Percentiles rank a stretch among this genome's conserved stretches.
Evolutionary conservation across 176 grass and related monocot species (phyloP).

Genomic region (Aechmea fasciata): DNA sequence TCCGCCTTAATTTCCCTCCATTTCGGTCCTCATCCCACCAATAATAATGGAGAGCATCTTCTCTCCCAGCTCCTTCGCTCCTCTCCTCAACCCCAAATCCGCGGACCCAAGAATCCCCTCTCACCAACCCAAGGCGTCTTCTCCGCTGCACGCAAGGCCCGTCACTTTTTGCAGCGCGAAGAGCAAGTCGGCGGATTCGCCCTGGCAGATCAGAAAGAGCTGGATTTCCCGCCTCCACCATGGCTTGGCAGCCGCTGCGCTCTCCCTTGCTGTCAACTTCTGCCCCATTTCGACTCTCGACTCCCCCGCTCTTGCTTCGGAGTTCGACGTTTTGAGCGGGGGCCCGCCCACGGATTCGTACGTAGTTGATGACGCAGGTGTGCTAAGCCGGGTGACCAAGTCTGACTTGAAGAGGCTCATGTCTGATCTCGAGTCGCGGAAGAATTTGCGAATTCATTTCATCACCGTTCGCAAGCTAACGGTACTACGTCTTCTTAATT

Average conservation of each 20-base stretch:
- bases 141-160: conserved; percentile 14
- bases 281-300: conserved; percentile 32
- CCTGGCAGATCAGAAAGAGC: conserved; percentile 10
- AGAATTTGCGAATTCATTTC: conserved; percentile 86
- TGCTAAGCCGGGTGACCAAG: conserved; percentile 93
- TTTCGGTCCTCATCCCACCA: conserved; percentile 4
- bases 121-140: conserved; percentile 9
- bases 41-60: conserved; percentile 99
- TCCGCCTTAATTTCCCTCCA: conserved; percentile 20
- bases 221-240: conserved; percentile 74
- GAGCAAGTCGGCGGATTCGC: conserved; percentile 15
- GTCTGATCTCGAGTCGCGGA: conserved; percentile 69
- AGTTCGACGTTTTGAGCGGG: conserved; percentile 86
- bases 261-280: conserved; percentile 70
- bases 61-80: conserved; percentile 43
- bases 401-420: conserved; percentile 65
- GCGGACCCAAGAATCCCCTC: conserved; percentile 3
- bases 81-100: conserved; percentile 39
- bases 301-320: conserved; percentile 45
- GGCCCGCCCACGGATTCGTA: conserved; percentile 65
- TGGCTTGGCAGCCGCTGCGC: conserved; percentile 54
- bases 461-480: conserved; percentile 94
- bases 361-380: conserved; percentile 86
- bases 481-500: conserved; percentile 39
- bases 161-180: conserved; percentile 35